These are phyloP conservation scores for Penicillium odoratum DNA, from an alignment of 495 filamentous ascomycete genomes.

Conservation along the genomic window DNA sequence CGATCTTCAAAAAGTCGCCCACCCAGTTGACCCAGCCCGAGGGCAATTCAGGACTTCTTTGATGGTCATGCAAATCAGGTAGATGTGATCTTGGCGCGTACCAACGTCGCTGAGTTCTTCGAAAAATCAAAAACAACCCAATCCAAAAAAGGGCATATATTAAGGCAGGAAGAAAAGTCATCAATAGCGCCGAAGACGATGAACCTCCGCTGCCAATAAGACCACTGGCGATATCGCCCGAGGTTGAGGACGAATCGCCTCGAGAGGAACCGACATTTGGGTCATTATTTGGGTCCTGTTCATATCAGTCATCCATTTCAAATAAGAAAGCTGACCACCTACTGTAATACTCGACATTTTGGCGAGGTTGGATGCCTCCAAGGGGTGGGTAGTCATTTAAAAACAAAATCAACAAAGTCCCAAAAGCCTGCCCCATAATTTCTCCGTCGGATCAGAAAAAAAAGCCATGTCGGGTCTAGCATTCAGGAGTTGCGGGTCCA, in stretches of 20 bases:
- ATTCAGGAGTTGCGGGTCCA: background rate
- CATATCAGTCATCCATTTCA: background rate
- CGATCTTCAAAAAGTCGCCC: slow-evolving; percentile 57
- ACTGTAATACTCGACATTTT: slow-evolving; percentile 20
- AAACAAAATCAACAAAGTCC: background rate
- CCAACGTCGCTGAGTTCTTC: slow-evolving; percentile 68
- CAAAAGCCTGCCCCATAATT: slow-evolving; percentile 13
- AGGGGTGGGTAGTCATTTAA: slow-evolving; percentile 3
- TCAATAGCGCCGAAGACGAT: slow-evolving; percentile 57
- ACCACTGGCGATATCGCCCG: slow-evolving; percentile 32
- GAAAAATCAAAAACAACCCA: slow-evolving; percentile 70
- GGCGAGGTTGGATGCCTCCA: background rate
- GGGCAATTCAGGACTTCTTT: slow-evolving; percentile 43
- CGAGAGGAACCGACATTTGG: slow-evolving; percentile 46
- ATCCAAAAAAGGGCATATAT: slow-evolving; percentile 67
- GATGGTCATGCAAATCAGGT: slow-evolving; percentile 62
- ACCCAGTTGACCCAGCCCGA: slow-evolving; percentile 62
- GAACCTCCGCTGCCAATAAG: slow-evolving; percentile 36
- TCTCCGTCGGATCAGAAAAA: slow-evolving; percentile 14
- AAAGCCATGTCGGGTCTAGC: slow-evolving; percentile 18
- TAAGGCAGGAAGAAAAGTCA: slow-evolving; percentile 70
- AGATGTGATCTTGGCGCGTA: slow-evolving; percentile 85
- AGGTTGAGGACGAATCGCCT: slow-evolving; percentile 41
- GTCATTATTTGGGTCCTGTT: slow-evolving; percentile 40
- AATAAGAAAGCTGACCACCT: background rate